phyloP scores from a whole-genome alignment of 2,329 filamentous ascomycete species.

The Lecanicillium sp. region DNA sequence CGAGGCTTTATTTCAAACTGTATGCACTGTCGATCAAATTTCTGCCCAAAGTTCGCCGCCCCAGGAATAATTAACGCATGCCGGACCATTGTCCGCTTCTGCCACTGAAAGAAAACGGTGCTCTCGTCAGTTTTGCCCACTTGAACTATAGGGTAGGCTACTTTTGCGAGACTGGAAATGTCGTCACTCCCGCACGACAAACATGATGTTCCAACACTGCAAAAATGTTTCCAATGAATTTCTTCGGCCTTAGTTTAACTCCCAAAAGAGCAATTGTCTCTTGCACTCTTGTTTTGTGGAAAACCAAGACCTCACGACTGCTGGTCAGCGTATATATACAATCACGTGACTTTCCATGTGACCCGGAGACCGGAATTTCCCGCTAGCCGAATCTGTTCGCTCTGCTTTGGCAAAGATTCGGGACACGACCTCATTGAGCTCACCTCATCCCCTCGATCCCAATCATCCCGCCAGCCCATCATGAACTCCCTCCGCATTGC shows the following conservation, averaged over 20 bases:
- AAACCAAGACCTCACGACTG: too few species aligned
- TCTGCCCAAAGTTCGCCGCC: neutral
- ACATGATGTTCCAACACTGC: too few species aligned
- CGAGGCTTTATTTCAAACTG: neutral
- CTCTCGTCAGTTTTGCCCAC: too few species aligned
- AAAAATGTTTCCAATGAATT: neutral
- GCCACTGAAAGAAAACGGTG: too few species aligned
- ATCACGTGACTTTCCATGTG: conserved; percentile 32
- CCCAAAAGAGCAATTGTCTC: neutral
- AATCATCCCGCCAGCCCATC: conserved; percentile 42
- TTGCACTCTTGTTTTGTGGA: too few species aligned
- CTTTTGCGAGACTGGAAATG: too few species aligned
- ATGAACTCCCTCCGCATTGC: conserved; percentile 96
- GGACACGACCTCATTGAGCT: conserved; percentile 38
- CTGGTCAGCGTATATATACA: too few species aligned
- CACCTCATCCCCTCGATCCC: conserved; percentile 41
- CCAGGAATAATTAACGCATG: too few species aligned
- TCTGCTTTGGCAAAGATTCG: conserved; percentile 42
- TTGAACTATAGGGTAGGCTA: neutral
- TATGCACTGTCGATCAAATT: neutral
- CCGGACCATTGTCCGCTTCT: too few species aligned
- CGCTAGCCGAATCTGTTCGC: conserved; percentile 35
- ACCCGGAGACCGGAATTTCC: conserved; percentile 31
- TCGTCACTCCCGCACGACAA: too few species aligned
- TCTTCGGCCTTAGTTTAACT: too few species aligned